These are phyloP conservation scores for Jamesozyma rosinii DNA, from an alignment of 805 yeast species.

Conservation along the genomic window DNA sequence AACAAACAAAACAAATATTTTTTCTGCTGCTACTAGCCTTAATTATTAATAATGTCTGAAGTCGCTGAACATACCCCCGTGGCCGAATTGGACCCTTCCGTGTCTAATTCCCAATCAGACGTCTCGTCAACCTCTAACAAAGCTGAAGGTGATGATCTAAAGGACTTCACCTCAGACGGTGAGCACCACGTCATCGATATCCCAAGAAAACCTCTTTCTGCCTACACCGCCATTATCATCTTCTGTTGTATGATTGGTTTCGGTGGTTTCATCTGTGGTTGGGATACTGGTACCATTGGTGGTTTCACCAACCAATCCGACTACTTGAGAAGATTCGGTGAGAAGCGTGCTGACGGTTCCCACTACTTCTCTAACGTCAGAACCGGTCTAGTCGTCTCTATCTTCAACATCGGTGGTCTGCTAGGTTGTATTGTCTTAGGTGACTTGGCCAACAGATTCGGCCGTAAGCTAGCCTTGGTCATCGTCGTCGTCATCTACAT, in stretches of 20 bases:
- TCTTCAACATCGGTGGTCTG: slow-evolving; percentile 1
- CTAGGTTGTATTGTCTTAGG: slow-evolving; percentile 1
- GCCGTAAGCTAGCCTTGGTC: slow-evolving; percentile 30
- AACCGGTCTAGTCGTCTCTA: slow-evolving; percentile 1
- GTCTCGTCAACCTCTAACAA: slow-evolving; percentile 20
- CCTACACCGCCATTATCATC: slow-evolving; percentile 19
- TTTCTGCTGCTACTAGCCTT: not conserved
- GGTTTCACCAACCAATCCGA: slow-evolving; percentile 56
- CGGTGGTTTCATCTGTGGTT: slow-evolving; percentile 50
- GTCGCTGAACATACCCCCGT: not conserved
- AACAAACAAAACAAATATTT: not conserved
- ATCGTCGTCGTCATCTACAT: slow-evolving; percentile 17
- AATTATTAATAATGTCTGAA: not conserved
- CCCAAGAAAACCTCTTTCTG: slow-evolving; percentile 27
- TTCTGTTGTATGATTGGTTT: slow-evolving; percentile 28
- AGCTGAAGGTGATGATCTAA: slow-evolving; percentile 17
- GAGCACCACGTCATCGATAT: slow-evolving; percentile 4
- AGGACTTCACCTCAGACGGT: slow-evolving; percentile 1
- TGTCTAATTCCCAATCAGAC: slow-evolving; percentile 13
- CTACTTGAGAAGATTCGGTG: slow-evolving; percentile 50
- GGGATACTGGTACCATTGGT: slow-evolving; percentile 75
- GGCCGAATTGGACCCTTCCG: slow-evolving; percentile 3
- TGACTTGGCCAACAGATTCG: not conserved
- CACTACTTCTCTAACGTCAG: slow-evolving; percentile 40
- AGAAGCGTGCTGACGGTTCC: slow-evolving; percentile 34